Conservation (phyloP, 192 early-diverging fungal genomes). For the Gaertneriomyces semiglobifer region DNA sequence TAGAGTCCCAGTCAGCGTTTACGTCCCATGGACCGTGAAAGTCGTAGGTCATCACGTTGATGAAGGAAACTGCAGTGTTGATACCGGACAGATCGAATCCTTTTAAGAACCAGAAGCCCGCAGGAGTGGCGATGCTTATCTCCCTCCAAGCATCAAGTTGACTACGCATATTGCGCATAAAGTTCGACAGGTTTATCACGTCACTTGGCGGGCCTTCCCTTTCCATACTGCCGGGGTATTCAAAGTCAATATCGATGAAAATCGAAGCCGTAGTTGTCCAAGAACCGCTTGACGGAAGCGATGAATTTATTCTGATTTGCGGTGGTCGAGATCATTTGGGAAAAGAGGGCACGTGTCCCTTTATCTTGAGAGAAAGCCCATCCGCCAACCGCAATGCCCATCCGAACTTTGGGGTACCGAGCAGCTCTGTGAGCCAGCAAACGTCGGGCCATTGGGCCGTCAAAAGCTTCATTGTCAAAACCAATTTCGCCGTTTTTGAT, state of each 20-base stretch:
- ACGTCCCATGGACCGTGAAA: conserved; percentile 5
- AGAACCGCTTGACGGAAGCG: neutral
- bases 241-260: conserved; percentile 19
- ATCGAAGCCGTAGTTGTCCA: conserved; percentile 11
- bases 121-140: neutral
- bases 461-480: conserved; percentile 4
- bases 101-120: neutral
- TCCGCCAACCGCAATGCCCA: conserved; percentile 4
- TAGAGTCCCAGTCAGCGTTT: no score
- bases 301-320: conserved; percentile 3
- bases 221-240: neutral
- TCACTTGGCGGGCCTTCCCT: neutral
- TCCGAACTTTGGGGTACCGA: conserved; percentile 1
- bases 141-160: neutral
- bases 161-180: conserved; percentile 3
- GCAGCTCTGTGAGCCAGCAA: no score
- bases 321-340: neutral
- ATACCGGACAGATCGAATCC: neutral
- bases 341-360: conserved; percentile 14
- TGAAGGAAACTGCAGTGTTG: neutral
- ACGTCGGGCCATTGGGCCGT: no score
- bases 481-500: conserved; percentile 5
- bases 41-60: conserved; percentile 13
- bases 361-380: conserved; percentile 20
- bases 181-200: neutral